Percentiles rank a stretch among this genome's conserved stretches.
phyloP scores from a whole-genome alignment of 345 rosid genomes.

The Melaleuca quinquenervia region DNA sequence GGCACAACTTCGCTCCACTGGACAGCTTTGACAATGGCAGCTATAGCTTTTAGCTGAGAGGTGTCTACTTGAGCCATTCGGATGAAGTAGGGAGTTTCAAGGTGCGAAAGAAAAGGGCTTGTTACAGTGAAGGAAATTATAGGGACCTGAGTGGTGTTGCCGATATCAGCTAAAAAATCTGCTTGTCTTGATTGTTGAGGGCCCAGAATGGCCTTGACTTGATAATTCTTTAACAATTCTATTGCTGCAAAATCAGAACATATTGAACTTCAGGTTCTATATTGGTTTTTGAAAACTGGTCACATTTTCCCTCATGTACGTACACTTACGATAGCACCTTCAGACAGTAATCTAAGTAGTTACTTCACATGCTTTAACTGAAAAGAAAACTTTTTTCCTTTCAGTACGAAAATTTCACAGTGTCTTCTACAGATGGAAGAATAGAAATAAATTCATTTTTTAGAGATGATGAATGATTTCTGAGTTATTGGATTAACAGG shows the following conservation, averaged over 20 bases:
- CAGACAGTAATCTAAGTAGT: background rate
- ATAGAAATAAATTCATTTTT: background rate
- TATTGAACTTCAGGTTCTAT: background rate
- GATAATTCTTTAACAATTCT: conserved; percentile 28
- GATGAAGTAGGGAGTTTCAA: conserved; percentile 19
- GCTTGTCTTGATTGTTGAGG: conserved; percentile 27
- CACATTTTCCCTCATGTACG: background rate
- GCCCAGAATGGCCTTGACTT: conserved; percentile 47
- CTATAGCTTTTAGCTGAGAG: conserved; percentile 31
- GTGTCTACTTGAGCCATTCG: conserved; percentile 31
- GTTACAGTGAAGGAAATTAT: conserved; percentile 33
- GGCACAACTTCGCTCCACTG: conserved; percentile 34
- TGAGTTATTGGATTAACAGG: background rate
- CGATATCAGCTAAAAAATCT: background rate
- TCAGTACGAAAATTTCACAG: background rate
- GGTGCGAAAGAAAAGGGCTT: conserved; percentile 19
- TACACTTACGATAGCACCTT: background rate
- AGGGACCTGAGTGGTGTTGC: conserved; percentile 36
- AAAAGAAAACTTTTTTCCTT: background rate
- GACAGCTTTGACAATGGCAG: conserved; percentile 15
- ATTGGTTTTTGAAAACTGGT: background rate
- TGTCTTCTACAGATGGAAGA: background rate
- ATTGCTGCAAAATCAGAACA: conserved; percentile 11
- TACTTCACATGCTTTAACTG: background rate
- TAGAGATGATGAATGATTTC: background rate